Evolutionary conservation across 2,329 filamentous ascomycete species (phyloP), one percentile per base, ranked within the genome.

Genomic region (Stromatinia cepivora): DNA sequence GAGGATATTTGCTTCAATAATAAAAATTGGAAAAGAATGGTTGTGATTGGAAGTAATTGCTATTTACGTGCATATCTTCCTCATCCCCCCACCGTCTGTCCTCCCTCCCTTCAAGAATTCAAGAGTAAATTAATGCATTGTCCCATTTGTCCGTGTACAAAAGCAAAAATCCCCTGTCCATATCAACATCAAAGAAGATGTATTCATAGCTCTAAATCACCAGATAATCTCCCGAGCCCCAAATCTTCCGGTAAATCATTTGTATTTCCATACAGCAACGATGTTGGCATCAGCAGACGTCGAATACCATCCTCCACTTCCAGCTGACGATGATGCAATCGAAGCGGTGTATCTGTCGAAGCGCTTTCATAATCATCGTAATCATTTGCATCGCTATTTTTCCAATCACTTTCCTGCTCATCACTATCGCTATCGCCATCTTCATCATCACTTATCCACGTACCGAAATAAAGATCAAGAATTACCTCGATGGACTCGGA

Each of bases 111-210:
- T 22, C 34, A 46, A 46, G 45, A 46, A 39, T 11, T 1, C 39
- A 39, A 4, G 3, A 39, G 39, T 13, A 39, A 11, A 39, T 39
- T 20, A 11, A 36, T 39, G 6, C 6, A 5, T 39, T 25, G 11
- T 36, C 48, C 9, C 4, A 25, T 57, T 36, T 0, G 9, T n/a
- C 25, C 10, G 6, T 1, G 1, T 39, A 34, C 11, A 3, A 6
- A 10, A 25, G 4, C 31, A 7, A n/a, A 15, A 39, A 5, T 36
- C 1, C 9, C 8, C 7, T 1, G 1, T 6, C 1, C 9, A 20
- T 22, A 20, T 54, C 4, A 36, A 56, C 17, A 36, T 22, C 10
- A 0, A 13, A 56, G 4, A 11, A 13, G 4, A 9, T 31, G 17
- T 7, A 3, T 13, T 56, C 28, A 56, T 13, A 4, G 4, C 3